Evolutionary conservation across 2,329 filamentous ascomycete species (phyloP).

Genomic region (Pleoardoris graminearum): DNA sequence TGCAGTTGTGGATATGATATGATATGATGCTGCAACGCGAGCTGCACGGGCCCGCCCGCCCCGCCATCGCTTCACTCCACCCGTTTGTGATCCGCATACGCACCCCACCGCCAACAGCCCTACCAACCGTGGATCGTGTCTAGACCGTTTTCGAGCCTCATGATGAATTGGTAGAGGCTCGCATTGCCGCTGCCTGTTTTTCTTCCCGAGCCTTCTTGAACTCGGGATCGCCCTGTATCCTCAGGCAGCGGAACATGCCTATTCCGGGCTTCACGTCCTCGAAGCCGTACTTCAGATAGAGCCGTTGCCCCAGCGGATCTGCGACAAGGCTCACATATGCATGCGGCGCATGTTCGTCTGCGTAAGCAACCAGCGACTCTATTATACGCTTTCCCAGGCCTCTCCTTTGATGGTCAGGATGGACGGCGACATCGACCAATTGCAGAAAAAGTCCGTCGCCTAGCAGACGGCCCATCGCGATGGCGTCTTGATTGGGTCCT

Average conservation of each 20-base stretch:
- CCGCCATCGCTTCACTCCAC: neutral
- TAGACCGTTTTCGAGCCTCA: neutral
- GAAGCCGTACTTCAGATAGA: constrained; percentile 56
- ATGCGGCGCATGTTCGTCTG: constrained; percentile 47
- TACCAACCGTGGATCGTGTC: no score
- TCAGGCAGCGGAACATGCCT: constrained; percentile 34
- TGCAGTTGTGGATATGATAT: constrained; percentile 2
- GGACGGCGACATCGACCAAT: constrained; percentile 56
- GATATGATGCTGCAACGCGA: neutral
- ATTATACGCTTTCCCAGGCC: constrained; percentile 54
- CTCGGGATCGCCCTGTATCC: constrained; percentile 19
- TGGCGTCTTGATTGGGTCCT: constrained; percentile 22
- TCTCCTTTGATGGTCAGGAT: constrained; percentile 53
- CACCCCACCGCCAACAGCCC: neutral
- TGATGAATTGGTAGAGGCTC: neutral
- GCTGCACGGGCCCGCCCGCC: neutral
- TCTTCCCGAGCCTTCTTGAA: constrained; percentile 9
- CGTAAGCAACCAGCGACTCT: constrained; percentile 48
- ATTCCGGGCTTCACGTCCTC: constrained; percentile 41
- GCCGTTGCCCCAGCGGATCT: constrained; percentile 49
- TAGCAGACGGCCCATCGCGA: constrained; percentile 57
- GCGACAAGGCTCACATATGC: constrained; percentile 54
- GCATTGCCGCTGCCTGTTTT: neutral
- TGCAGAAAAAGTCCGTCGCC: constrained; percentile 59
- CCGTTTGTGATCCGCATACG: neutral